Conservation (phyloP, 768 basidiomycete genomes). For the Wakefieldia striispora region DNA sequence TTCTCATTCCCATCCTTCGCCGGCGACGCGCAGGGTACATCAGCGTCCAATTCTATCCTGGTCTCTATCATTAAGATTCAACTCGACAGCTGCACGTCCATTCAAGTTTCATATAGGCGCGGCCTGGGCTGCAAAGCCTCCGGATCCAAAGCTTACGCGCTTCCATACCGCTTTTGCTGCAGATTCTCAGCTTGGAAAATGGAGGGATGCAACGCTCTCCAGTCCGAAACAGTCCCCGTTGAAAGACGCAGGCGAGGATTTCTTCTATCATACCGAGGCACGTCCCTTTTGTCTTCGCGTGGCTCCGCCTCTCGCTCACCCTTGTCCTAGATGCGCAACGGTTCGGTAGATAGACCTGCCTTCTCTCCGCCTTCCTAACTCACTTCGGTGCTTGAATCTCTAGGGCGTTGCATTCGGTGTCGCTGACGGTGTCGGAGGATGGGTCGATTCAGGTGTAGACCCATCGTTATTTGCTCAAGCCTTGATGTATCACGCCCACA, state of each 20-base stretch:
- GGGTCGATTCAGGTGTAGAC: constrained; percentile 81
- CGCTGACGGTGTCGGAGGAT: constrained; percentile 93
- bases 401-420: constrained; percentile 81
- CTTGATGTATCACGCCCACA: constrained; percentile 83
- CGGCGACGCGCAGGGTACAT: not conserved
- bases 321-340: constrained; percentile 62
- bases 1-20: constrained; percentile 1
- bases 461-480: constrained; percentile 89
- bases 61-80: constrained; percentile 11
- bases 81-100: constrained; percentile 39
- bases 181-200: constrained; percentile 58
- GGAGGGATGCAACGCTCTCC: constrained; percentile 65
- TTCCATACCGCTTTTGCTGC: constrained; percentile 50
- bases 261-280: constrained; percentile 70
- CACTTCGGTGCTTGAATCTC: constrained; percentile 16
- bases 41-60: not conserved
- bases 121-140: constrained; percentile 76
- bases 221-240: constrained; percentile 40
- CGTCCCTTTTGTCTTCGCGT: constrained; percentile 23
- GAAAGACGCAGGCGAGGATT: constrained; percentile 54
- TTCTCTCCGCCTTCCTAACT: constrained; percentile 13
- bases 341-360: constrained; percentile 58
- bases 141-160: constrained; percentile 36
- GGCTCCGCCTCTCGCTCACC: constrained; percentile 2
- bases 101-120: constrained; percentile 76